phyloP scores from a whole-genome alignment of 352 stramenopile species.

The Phytophthora litchii region DNA sequence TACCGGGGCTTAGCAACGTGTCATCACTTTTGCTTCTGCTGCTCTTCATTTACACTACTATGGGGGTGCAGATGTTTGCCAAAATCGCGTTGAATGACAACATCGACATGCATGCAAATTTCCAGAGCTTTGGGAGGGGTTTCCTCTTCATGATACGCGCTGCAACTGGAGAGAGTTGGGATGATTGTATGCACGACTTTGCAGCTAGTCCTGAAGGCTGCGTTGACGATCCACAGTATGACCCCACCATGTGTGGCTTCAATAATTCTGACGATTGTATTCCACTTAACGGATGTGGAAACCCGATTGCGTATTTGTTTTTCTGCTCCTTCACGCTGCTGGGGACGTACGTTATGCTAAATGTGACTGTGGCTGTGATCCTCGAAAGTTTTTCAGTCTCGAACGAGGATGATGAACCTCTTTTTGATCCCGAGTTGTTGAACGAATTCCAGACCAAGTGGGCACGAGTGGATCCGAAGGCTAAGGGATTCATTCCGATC shows the following conservation, averaged over 20 bases:
- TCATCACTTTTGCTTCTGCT: conserved; percentile 90
- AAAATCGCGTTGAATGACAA: conserved; percentile 75
- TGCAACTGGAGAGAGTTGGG: conserved; percentile 93
- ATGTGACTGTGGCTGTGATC: conserved; percentile 95
- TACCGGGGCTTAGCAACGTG: conserved; percentile 91
- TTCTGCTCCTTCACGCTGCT: conserved; percentile 91
- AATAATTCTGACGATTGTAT: conserved; percentile 59
- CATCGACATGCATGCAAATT: conserved; percentile 91
- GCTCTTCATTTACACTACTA: conserved; percentile 93
- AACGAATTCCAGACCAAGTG: conserved; percentile 89
- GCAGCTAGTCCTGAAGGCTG: conserved; percentile 45
- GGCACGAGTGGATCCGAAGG: conserved; percentile 87
- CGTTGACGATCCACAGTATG: conserved; percentile 61
- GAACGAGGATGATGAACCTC: conserved; percentile 85
- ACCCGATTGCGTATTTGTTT: conserved; percentile 65
- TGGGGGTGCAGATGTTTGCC: conserved; percentile 93
- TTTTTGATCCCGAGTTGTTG: conserved; percentile 86
- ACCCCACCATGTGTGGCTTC: conserved; percentile 76
- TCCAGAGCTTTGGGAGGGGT: conserved; percentile 88
- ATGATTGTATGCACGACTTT: conserved; percentile 91
- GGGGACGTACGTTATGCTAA: conserved; percentile 93
- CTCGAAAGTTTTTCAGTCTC: conserved; percentile 90
- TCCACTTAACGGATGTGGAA: conserved; percentile 83
- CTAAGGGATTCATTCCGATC: conserved; percentile 82
- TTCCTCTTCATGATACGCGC: conserved; percentile 92